phyloP scores from a whole-genome alignment of 257 asterid species.

The Nicotiana sylvestris region DNA sequence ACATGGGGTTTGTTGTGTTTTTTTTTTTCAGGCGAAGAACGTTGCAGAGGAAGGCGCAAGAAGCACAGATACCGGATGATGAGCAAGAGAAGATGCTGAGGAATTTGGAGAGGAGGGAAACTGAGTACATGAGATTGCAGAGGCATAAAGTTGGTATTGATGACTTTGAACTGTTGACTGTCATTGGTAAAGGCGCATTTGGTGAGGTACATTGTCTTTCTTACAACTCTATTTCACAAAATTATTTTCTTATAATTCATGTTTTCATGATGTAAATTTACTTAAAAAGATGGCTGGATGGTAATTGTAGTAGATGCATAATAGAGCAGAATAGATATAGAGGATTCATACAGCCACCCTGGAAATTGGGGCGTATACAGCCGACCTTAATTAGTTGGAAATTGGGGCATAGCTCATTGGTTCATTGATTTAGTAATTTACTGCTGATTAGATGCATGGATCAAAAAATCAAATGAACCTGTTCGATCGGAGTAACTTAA shows the following conservation, averaged over 20 bases:
- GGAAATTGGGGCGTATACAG: background rate
- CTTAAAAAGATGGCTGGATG: background rate
- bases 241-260: background rate
- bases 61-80: constrained; percentile 74
- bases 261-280: background rate
- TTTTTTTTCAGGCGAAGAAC: constrained; percentile 64
- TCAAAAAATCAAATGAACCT: background rate
- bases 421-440: background rate
- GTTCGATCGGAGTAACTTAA: background rate
- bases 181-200: constrained; percentile 93
- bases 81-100: constrained; percentile 84
- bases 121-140: constrained; percentile 95
- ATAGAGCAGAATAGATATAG: background rate
- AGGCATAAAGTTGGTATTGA: constrained; percentile 97
- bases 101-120: constrained; percentile 88
- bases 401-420: background rate
- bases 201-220: constrained; percentile 54
- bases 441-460: background rate
- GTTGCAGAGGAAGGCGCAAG: constrained; percentile 84
- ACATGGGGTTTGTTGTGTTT: background rate
- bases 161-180: constrained; percentile 85
- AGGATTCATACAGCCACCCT: background rate
- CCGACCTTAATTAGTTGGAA: background rate
- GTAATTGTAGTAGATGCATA: background rate
- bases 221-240: background rate